Base-by-base conservation (phyloP, 106 monocot genomes). In the Ottelia alismoides region DNA sequence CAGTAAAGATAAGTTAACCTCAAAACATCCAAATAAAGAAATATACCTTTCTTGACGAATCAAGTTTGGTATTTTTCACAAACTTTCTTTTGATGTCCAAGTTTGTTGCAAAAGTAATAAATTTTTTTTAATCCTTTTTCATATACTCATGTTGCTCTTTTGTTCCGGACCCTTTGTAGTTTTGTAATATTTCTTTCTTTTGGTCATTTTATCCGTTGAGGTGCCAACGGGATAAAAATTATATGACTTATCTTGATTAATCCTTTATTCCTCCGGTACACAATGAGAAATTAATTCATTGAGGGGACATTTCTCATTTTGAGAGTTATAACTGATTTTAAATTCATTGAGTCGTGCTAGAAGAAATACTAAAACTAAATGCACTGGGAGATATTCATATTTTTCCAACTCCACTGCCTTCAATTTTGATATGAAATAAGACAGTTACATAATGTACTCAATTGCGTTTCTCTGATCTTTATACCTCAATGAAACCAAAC, bases 1-100 rank as follows among this genome's bases (percentile, higher is more conserved):
- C 28, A 56, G n/a, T 25, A 10, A 66, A 66, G n/a, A 22, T 51
- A 60, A 68, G 51, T 59, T 68, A 49, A 57, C 28, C 24, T 68
- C 58, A 3, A 31, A 40, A 40, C 35, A 40, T 6, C 35, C 35
- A 40, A 40, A 40, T 14, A 6, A 40, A 40, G 35, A 40, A 40
- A 14, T 14, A 40, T 40, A 40, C 35, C 35, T 40, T 40, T 40
- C 35, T 40, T 40, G 14, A 14, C 35, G 14, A 4, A 14, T 14
- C 35, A 40, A 14, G 35, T n/a, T n/a, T n/a, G n/a, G n/a, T n/a
- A n/a, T n/a, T n/a, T n/a, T n/a, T n/a, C n/a, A n/a, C 52, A 52
- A 25, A 25, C 12, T 26, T 25, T 24, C 52, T 52, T 52, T 11
- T 52, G 5, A 52, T 52, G 52, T 0, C 52, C 52, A 11, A 10